Percentiles rank a stretch among this genome's conserved stretches.
Evolutionary conservation across 805 yeast genomes (phyloP).

Genomic region (Candida nanaspora): DNA sequence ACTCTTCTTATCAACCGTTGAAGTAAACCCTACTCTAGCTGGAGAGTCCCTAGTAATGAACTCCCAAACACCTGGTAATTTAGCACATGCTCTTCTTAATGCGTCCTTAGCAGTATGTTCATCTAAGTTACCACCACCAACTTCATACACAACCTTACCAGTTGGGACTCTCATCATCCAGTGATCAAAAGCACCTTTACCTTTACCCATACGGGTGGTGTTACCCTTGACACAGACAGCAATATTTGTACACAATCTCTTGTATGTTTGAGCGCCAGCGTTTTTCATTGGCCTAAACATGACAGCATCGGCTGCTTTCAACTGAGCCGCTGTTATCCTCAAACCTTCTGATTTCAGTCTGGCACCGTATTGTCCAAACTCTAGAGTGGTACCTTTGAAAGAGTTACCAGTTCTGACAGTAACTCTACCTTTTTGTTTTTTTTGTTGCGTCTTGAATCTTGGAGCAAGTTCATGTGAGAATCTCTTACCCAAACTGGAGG

Average conservation of each 20-base stretch:
- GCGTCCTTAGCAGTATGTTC: constrained; percentile 89
- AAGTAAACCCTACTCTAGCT: constrained; percentile 64
- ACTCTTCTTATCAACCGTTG: constrained; percentile 32
- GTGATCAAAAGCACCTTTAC: constrained; percentile 95
- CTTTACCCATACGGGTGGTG: constrained; percentile 99
- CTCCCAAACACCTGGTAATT: constrained; percentile 89
- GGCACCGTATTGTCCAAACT: constrained; percentile 79
- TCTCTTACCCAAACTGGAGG: constrained; percentile 25
- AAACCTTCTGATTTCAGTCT: constrained; percentile 85
- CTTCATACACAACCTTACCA: constrained; percentile 86
- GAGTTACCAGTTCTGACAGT: constrained; percentile 95
- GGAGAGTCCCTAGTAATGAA: constrained; percentile 58
- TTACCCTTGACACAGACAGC: constrained; percentile 96
- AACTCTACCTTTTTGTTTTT: constrained; percentile 91
- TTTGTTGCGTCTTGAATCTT: constrained; percentile 55
- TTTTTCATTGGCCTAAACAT: constrained; percentile 80
- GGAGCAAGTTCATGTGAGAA: constrained; percentile 73
- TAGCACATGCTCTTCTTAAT: constrained; percentile 80
- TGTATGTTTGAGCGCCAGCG: constrained; percentile 64
- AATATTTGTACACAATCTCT: constrained; percentile 74
- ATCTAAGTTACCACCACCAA: constrained; percentile 62
- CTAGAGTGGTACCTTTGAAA: constrained; percentile 74
- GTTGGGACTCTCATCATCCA: constrained; percentile 97
- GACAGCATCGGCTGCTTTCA: constrained; percentile 85
- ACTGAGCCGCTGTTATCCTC: constrained; percentile 78